phyloP scores from a whole-genome alignment of 345 rosid genomes.

The Excoecaria cochinchinensis region DNA sequence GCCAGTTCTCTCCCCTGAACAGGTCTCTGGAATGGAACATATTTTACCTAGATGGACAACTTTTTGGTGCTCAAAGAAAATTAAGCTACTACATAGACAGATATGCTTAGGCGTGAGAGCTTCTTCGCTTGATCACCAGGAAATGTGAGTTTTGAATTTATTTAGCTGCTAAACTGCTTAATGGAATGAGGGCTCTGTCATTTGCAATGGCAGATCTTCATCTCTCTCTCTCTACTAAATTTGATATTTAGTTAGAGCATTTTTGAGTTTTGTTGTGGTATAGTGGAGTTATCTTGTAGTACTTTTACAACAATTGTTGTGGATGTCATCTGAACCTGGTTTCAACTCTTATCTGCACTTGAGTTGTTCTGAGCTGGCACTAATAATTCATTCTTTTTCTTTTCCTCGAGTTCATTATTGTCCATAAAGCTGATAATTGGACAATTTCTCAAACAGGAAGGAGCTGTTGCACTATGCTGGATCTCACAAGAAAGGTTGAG shows the following conservation, averaged over 20 bases:
- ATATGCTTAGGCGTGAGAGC: slow-evolving; percentile 66
- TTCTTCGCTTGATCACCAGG: slow-evolving; percentile 59
- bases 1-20: slow-evolving; percentile 75
- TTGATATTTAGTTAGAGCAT: not conserved
- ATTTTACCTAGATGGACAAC: slow-evolving; percentile 62
- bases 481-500: slow-evolving; percentile 48
- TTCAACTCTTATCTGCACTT: not conserved
- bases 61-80: slow-evolving; percentile 37
- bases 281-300: not conserved
- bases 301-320: not conserved
- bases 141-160: slow-evolving; percentile 53
- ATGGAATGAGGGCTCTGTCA: not conserved
- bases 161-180: slow-evolving; percentile 14
- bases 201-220: not conserved
- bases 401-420: not conserved
- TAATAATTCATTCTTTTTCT: not conserved
- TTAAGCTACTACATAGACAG: slow-evolving; percentile 37
- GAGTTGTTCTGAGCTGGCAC: slow-evolving; percentile 4
- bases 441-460: slow-evolving; percentile 43
- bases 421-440: slow-evolving; percentile 19
- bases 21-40: slow-evolving; percentile 68
- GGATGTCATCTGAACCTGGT: not conserved
- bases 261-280: not conserved
- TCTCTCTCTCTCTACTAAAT: not conserved
- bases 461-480: slow-evolving; percentile 37